Percentiles rank a stretch among this genome's conserved stretches.
Conservation (phyloP, 2,329 filamentous ascomycete genomes). For the Cercospora nicotianae region DNA sequence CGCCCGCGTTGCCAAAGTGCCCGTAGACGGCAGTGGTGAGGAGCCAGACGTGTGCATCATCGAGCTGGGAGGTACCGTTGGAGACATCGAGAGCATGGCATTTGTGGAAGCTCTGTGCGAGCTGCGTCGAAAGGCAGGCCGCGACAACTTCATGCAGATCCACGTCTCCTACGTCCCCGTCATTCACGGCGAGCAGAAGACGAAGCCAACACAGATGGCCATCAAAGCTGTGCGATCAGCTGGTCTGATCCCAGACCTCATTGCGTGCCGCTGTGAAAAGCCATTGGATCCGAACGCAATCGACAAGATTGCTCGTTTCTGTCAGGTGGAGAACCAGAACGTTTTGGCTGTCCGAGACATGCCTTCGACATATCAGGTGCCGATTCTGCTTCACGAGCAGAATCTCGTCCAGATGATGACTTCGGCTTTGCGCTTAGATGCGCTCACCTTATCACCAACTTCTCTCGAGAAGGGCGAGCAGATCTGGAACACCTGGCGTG, state of each 20-base stretch:
- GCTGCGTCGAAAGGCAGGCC: conserved; percentile 69
- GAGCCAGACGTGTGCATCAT: conserved; percentile 91
- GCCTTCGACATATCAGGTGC: conserved; percentile 88
- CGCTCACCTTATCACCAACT: conserved; percentile 48
- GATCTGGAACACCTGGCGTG: conserved; percentile 80
- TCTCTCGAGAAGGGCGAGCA: conserved; percentile 62
- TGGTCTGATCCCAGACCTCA: conserved; percentile 65
- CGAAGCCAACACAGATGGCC: conserved; percentile 91
- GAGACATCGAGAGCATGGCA: conserved; percentile 82
- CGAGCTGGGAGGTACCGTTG: conserved; percentile 67
- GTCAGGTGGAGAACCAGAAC: conserved; percentile 81
- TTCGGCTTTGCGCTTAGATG: conserved; percentile 64
- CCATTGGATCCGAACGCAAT: conserved; percentile 72
- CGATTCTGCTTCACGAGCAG: conserved; percentile 84
- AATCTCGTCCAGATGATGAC: conserved; percentile 68
- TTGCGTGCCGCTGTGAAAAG: conserved; percentile 86
- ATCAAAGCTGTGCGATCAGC: conserved; percentile 81
- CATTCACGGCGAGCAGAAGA: conserved; percentile 79
- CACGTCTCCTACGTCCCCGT: conserved; percentile 87
- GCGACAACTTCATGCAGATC: conserved; percentile 82
- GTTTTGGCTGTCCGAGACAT: conserved; percentile 87
- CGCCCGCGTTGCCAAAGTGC: conserved; percentile 76
- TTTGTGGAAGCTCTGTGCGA: conserved; percentile 87
- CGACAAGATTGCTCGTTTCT: conserved; percentile 84
- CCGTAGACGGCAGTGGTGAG: conserved; percentile 79